These are phyloP conservation scores for Hibiscus tridactylites DNA, from an alignment of 345 rosid genomes.

Conservation along the genomic window DNA sequence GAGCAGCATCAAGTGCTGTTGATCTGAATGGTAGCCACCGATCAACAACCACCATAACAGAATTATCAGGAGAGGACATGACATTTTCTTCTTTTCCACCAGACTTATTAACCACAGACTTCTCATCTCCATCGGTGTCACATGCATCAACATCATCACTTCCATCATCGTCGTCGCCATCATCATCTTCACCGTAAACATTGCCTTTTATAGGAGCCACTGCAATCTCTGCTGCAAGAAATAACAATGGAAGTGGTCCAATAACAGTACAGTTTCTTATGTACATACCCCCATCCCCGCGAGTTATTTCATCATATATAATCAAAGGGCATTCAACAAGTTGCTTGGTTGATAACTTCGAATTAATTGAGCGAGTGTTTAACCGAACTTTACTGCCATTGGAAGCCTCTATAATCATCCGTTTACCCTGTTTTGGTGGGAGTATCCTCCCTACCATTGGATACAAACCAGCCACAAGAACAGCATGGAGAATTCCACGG, in stretches of 20 bases:
- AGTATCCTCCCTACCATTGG: constrained; percentile 74
- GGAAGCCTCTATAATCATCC: constrained; percentile 54
- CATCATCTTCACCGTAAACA: constrained; percentile 13
- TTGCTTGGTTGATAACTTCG: constrained; percentile 33
- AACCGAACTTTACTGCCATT: constrained; percentile 63
- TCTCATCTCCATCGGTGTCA: constrained; percentile 41
- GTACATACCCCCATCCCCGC: constrained; percentile 73
- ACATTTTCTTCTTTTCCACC: constrained; percentile 31
- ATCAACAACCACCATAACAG: constrained; percentile 60
- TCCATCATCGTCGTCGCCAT: constrained; percentile 19
- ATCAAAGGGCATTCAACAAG: constrained; percentile 41
- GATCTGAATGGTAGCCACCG: constrained; percentile 70
- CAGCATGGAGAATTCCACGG: constrained; percentile 75
- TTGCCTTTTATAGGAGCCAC: neutral
- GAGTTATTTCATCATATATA: constrained; percentile 76
- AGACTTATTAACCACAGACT: constrained; percentile 23
- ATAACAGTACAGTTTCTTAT: constrained; percentile 62
- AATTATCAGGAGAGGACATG: constrained; percentile 74
- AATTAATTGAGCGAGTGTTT: constrained; percentile 60
- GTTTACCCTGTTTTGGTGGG: constrained; percentile 36
- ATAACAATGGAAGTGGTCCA: constrained; percentile 66
- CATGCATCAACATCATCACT: constrained; percentile 27
- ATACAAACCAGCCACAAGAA: constrained; percentile 81
- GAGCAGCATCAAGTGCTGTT: constrained; percentile 82
- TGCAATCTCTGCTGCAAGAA: constrained; percentile 73